phyloP scores from a whole-genome alignment of 2,329 filamentous ascomycete species.

The Pseudocercospora cruenta region DNA sequence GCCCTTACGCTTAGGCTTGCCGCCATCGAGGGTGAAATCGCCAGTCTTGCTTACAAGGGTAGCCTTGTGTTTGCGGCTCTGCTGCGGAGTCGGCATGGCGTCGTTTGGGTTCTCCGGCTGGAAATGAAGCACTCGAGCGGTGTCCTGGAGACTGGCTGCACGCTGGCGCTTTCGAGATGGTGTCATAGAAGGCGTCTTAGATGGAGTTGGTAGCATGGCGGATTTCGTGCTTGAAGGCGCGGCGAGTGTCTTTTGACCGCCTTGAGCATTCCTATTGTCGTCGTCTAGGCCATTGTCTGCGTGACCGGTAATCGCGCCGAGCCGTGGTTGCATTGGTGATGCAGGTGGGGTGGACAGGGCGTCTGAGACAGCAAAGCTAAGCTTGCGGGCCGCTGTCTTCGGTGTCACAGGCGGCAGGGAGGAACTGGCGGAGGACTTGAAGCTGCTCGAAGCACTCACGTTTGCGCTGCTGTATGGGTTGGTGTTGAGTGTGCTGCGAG shows the following conservation, averaged over 20 bases:
- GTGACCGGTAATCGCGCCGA: constrained; percentile 4
- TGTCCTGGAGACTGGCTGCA: constrained; percentile 47
- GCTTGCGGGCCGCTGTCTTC: constrained; percentile 43
- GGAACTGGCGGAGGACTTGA: constrained; percentile 28
- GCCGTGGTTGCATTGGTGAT: constrained; percentile 13
- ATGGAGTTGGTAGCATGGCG: constrained; percentile 72
- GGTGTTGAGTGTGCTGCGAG: constrained; percentile 38
- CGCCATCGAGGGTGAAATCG: constrained; percentile 59
- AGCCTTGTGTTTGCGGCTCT: constrained; percentile 39
- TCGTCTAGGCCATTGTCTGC: constrained; percentile 12
- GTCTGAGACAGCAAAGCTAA: constrained; percentile 7
- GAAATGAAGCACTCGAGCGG: constrained; percentile 56
- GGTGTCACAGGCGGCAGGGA: constrained; percentile 28
- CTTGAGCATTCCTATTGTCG: constrained; percentile 15
- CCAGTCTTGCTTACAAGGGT: constrained; percentile 43
- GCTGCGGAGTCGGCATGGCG: constrained; percentile 62
- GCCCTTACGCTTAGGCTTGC: constrained; percentile 43
- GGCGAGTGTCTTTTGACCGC: constrained; percentile 1
- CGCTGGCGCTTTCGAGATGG: constrained; percentile 54
- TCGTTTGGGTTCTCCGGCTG: constrained; percentile 64
- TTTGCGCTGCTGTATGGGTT: constrained; percentile 51
- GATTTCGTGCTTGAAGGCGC: constrained; percentile 28
- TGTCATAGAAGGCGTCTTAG: constrained; percentile 67
- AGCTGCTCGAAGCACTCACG: constrained; percentile 24
- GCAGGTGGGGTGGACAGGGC: constrained; percentile 14